A percentile compares a stretch with the other conserved stretches of the same genome.
phyloP scores from a whole-genome alignment of 2,329 filamentous ascomycete species.

The Aspergillus pseudonomiae region DNA sequence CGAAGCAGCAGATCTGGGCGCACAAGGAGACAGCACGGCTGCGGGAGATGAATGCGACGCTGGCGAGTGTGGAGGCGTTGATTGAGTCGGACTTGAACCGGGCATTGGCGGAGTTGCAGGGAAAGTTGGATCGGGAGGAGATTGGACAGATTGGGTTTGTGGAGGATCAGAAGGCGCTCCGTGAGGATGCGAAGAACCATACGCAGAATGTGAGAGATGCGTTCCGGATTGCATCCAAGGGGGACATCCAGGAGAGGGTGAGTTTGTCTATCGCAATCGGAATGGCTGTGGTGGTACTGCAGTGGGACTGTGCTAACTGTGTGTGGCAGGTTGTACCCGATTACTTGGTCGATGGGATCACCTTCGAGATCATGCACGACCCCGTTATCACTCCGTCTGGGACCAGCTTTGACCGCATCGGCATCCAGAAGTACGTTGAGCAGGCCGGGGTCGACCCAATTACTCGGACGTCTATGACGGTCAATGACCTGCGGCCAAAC shows the following conservation, averaged over 20 bases:
- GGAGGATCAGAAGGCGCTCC: conserved; percentile 64
- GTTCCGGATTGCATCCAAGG: conserved; percentile 46
- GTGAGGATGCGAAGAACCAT: conserved; percentile 53
- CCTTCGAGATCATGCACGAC: conserved; percentile 56
- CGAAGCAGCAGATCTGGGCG: conserved; percentile 87
- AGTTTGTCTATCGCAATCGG: conserved; percentile 18
- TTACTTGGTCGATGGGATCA: conserved; percentile 52
- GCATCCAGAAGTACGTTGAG: conserved; percentile 83
- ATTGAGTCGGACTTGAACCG: conserved; percentile 43
- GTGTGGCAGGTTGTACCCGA: conserved; percentile 48
- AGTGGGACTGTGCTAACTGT: conserved; percentile 12
- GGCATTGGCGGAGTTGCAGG: conserved; percentile 40
- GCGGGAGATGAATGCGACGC: conserved; percentile 48
- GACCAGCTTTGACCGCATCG: conserved; percentile 84
- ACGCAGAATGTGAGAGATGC: conserved; percentile 49
- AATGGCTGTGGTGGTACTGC: neutral
- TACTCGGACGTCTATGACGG: conserved; percentile 72
- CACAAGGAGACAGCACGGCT: conserved; percentile 61
- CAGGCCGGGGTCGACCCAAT: conserved; percentile 76
- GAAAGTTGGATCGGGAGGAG: conserved; percentile 38
- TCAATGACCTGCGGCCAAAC: conserved; percentile 77
- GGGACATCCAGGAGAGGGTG: conserved; percentile 48
- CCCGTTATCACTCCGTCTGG: conserved; percentile 69
- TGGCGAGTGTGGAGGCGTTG: conserved; percentile 44
- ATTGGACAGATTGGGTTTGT: conserved; percentile 67